Base-by-base conservation (phyloP, 805 yeast species). In the Zygoascus flipseniorum region DNA sequence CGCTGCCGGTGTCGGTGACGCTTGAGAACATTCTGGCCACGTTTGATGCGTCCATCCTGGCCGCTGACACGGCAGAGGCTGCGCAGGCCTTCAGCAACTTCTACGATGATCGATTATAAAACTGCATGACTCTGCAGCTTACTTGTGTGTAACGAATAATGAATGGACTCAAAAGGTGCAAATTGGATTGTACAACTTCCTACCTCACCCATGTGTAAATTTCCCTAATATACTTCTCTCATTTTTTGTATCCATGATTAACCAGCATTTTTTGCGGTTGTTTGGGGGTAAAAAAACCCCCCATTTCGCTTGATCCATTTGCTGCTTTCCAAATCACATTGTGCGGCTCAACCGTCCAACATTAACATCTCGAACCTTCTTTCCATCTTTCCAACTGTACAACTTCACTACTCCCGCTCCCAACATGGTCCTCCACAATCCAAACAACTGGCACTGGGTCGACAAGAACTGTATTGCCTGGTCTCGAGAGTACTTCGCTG, bases 361-460 rank as follows among this genome's bases (percentile, higher is more conserved):
- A 35, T n/a, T 11, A 35, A 35, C 16, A 42, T 42, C 44, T 42
- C 44, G 44, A 42, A 42, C 13, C 13, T 42, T 42, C 44, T 42
- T 42, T 42, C 18, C 13, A 18, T 42, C 19, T 18, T 14, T 18
- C 39, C 16, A 13, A 11, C 5, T 11, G 3, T 13, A 13, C 13
- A 11, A 35, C 39, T 35, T 8, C 13, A 35, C 39, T 11, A 35
- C 35, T 35, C 39, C 16, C 16, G 16, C 39, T 35, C 39, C 39
- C 39, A 35, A 20, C 31, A 92, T 92, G 97, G 97, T 87, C 43
- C 90, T 93, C 32, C 85, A 89, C 72, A 93, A 92, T 77, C 98
- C 98, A 42, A 93, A 93, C 71, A 92, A 92, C 73, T 92, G 99
- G 99, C 99, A 93, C 76, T 93, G 98, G 98, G 97, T 90, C 58